Base-by-base conservation (phyloP, 805 yeast genomes). In the Saccharomycopsis sp. region DNA sequence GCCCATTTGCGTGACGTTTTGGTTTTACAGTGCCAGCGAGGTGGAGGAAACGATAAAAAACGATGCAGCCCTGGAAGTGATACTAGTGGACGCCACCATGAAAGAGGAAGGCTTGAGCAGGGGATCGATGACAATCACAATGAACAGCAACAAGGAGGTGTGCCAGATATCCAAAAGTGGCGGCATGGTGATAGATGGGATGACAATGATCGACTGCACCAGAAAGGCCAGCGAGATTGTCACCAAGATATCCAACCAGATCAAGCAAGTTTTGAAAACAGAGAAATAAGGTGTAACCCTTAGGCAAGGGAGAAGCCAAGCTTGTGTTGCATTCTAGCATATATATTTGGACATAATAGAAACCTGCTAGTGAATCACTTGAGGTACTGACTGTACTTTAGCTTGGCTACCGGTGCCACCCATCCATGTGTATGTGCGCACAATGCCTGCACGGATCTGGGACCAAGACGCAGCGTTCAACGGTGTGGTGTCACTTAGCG, bases 141-240 rank as follows among this genome's bases (percentile, higher is more conserved):
- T 88, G 43, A 92, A 92, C 58, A 85, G 82, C 51, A 89, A 89
- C 56, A 73, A 89, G 50, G 98, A 92, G 53, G 65, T 92, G 5
- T 88, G 95, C 36, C 98, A 92, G 57, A 68, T 92, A 21, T 71
- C 81, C 32, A 92, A 89, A 55, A 83, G 87, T 23, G 98, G 97
- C 38, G 96, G 95, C 0, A 63, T 83, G 34, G 83, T 88, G 5
- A 74, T 89, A 49, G 88, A 84, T 53, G 85, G 92, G 0, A 54
- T 69, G 27, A 63, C 71, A 19, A 61, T 89, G 37, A 64, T 85
- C 66, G 75, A 77, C 19, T 80, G 92, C 56, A 71, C 82, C 23
- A 72, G 71, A 43, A 64, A 69, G 42, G 92, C 95, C 1, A 75
- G 72, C 52, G 56, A 58, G 3, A 68, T 78, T 23, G 92, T 85